Percentiles rank a stretch among this genome's conserved stretches.
Evolutionary conservation across 768 basidiomycete species (phyloP).

Genomic region (Lactarius trivialis): DNA sequence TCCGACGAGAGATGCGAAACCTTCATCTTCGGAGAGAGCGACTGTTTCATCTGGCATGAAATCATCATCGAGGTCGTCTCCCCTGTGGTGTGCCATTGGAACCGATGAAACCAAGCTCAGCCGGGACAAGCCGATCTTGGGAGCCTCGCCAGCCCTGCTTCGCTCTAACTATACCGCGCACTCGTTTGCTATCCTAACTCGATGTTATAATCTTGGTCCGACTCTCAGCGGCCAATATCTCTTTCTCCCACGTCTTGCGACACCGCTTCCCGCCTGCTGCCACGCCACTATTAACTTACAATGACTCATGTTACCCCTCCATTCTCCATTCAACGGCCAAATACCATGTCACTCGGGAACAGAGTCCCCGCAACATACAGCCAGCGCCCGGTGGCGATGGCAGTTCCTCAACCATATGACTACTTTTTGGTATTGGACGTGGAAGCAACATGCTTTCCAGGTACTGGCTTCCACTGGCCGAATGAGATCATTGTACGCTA

Average conservation of each 20-base stretch:
- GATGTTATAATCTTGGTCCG: conserved; percentile 16
- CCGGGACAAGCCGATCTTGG: not conserved
- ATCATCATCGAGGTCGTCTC: conserved; percentile 83
- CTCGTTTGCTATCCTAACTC: conserved; percentile 1
- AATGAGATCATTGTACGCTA: conserved; percentile 90
- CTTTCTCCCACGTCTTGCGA: not conserved
- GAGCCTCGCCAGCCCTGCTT: not conserved
- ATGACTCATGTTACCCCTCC: conserved; percentile 4
- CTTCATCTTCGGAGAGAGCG: conserved; percentile 56
- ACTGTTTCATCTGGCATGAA: conserved; percentile 66
- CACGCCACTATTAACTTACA: conserved; percentile 14
- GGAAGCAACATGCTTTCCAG: conserved; percentile 73
- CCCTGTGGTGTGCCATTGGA: conserved; percentile 35
- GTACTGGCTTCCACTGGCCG: conserved; percentile 71
- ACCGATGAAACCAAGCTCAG: not conserved
- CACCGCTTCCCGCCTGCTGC: too few relatives aligned
- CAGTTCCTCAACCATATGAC: conserved; percentile 50
- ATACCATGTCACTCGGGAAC: not conserved
- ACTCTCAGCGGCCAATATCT: not conserved
- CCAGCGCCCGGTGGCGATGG: not conserved
- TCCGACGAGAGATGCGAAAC: conserved; percentile 24
- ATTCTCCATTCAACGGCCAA: conserved; percentile 1
- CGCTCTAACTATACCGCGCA: not conserved
- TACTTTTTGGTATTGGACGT: conserved; percentile 85
- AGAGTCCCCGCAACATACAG: not conserved